These are phyloP conservation scores for Magnaporthales sp. DNA, from an alignment of 2,329 filamentous ascomycete species.

Conservation along the genomic window DNA sequence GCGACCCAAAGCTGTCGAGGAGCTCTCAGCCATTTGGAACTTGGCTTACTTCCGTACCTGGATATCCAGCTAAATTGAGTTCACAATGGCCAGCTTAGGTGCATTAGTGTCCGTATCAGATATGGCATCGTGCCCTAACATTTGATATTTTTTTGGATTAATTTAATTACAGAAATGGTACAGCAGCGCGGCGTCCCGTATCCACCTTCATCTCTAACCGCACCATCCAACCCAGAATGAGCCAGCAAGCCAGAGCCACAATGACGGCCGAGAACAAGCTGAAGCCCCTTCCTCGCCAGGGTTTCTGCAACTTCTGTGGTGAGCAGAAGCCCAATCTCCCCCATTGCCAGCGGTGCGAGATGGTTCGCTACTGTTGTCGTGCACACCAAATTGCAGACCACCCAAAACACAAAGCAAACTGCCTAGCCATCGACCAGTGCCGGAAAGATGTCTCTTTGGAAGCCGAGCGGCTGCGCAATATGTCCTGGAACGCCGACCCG, in stretches of 20 bases:
- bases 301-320: background rate
- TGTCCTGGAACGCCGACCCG: conserved; percentile 5
- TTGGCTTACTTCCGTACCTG: background rate
- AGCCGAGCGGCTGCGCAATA: conserved; percentile 13
- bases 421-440: conserved; percentile 13
- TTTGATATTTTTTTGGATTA: too few relatives aligned
- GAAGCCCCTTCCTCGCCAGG: background rate
- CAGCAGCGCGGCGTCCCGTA: background rate
- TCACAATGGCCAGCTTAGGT: background rate
- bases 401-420: conserved; percentile 15
- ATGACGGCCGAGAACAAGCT: background rate
- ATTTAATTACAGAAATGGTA: too few relatives aligned
- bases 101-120: too few relatives aligned
- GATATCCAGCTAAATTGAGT: background rate
- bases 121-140: background rate
- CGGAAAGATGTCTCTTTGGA: conserved; percentile 12
- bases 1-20: background rate
- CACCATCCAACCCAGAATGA: background rate
- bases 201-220: background rate
- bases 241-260: background rate
- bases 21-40: background rate
- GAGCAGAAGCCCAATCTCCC: conserved; percentile 11
- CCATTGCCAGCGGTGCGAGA: conserved; percentile 15
- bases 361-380: conserved; percentile 18
- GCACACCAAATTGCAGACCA: conserved; percentile 16